Percentiles rank a stretch among this genome's conserved stretches.
These are phyloP conservation scores for Chenopodium quinoa DNA, from an alignment of 148 eudicot genomes.

Conservation along the genomic window DNA sequence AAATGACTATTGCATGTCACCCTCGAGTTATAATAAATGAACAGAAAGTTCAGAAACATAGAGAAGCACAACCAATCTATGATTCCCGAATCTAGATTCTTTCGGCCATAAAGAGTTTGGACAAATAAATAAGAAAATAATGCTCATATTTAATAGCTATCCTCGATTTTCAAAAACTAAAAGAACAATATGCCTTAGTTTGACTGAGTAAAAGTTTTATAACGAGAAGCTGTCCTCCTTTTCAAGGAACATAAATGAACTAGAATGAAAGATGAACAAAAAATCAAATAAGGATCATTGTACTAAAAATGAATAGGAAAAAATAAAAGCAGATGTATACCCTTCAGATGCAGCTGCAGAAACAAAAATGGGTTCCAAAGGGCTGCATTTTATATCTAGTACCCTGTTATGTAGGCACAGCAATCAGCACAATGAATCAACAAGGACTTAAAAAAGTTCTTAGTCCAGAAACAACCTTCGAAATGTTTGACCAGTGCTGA, in stretches of 20 bases:
- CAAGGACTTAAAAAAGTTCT: constrained; percentile 10
- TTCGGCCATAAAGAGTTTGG: neutral
- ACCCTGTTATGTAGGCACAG: constrained; percentile 53
- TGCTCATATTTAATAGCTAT: neutral
- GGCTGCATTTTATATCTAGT: constrained; percentile 91
- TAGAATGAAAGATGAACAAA: neutral
- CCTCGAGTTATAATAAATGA: neutral
- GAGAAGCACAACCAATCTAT: neutral
- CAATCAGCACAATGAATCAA: constrained; percentile 26
- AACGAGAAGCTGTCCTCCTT: neutral
- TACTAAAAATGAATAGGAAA: neutral
- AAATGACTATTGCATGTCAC: neutral
- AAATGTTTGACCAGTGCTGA: constrained; percentile 61
- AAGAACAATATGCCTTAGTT: neutral
- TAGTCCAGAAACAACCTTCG: constrained; percentile 51
- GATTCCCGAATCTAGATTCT: neutral
- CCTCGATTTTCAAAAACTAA: neutral
- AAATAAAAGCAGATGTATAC: constrained; percentile 33
- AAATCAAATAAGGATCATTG: constrained; percentile 1
- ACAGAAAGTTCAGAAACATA: constrained; percentile 1
- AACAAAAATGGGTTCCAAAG: constrained; percentile 96
- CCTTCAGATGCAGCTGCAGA: constrained; percentile 94
- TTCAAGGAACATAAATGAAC: neutral
- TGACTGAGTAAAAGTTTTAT: neutral
- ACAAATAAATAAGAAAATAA: neutral